A percentile compares a stretch with the other conserved stretches of the same genome.
phyloP scores from a whole-genome alignment of 371 early-diverging fungal genomes.

The Mortierella sp. region DNA sequence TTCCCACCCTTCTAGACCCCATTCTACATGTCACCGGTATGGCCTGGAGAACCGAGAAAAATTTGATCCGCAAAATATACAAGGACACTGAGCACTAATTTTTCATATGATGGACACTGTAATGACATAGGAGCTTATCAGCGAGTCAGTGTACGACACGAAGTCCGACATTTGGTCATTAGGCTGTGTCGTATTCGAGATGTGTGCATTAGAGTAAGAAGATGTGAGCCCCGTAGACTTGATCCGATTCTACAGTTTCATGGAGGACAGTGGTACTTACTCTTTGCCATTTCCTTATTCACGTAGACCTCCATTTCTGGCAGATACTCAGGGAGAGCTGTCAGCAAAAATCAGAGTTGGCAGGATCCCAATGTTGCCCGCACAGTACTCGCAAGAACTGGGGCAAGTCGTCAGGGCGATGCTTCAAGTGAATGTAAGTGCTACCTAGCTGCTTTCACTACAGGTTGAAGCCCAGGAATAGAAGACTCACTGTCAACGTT shows the following conservation, averaged over 20 bases:
- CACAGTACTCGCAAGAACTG: constrained; percentile 65
- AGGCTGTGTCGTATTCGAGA: constrained; percentile 77
- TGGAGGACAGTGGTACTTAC: not conserved
- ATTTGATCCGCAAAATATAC: not conserved
- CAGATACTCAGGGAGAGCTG: constrained; percentile 64
- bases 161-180: constrained; percentile 80
- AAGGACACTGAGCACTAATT: not conserved
- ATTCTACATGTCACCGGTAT: constrained; percentile 82
- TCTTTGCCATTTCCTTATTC: not conserved
- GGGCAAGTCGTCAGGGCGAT: constrained; percentile 58
- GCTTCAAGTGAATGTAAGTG: constrained; percentile 65
- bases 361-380: constrained; percentile 59
- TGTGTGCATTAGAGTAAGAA: constrained; percentile 72
- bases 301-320: constrained; percentile 74
- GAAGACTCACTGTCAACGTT: not conserved
- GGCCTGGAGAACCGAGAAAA: not conserved
- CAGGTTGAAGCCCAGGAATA: constrained; percentile 23
- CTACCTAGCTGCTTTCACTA: not conserved
- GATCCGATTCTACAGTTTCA: not conserved
- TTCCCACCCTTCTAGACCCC: constrained; percentile 60
- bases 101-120: not conserved
- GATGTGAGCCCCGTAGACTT: not conserved
- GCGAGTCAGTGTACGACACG: constrained; percentile 67
- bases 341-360: constrained; percentile 66
- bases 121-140: constrained; percentile 74